Evolutionary conservation across 73 alveolate species (phyloP), one percentile per base, ranked within the genome.

Genomic region (Paramecium primaurelia): DNA sequence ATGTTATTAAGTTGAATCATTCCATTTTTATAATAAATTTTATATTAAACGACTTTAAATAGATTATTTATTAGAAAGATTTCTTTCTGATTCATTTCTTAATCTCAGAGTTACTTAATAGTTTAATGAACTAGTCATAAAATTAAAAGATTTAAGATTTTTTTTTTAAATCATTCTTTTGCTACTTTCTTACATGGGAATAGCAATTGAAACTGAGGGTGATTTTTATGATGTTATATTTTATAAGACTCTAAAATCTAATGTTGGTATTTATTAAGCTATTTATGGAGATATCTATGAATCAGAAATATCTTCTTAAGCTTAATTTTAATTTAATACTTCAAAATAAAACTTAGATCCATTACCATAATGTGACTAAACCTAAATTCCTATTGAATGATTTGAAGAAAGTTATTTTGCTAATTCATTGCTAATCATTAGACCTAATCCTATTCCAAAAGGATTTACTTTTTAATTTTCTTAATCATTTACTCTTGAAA

Each of bases 291-390:
- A 38, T 36, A 75, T 9, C 34, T 38, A 10, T 10, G 88, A 75
- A 14, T 75, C 88, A 12, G 88, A 75, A 18, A 75, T 30, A 34
- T 75, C 88, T 36, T 75, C 88, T 30, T 10, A 14, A 25, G 69
- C 30, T 30, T 4, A 12, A 8, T 16, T 36, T 10, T 36, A 20
- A 37, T 87, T 87, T 40, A 38, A n/a, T 34, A 87, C 38, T 38
- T 42, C 58, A 87, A 87, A 87, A n/a, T 54, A 38, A 68, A 87
- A 87, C 10, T 34, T 87, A 10, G 93, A 87, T 0, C 93, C 93
- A 16, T 14, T 40, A 26, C 86, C 64, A 40, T 87, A 64, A 25
- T 87, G 54, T 22, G 88, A 64, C 20, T 68, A 64, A 58, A 87
- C 93, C 37, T 59, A 59, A 32, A 87, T 87, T 16, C 93, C 93